Percentiles rank a stretch among this genome's conserved stretches.
These are phyloP conservation scores for Hypomyces rosellus DNA, from an alignment of 2,329 filamentous ascomycete genomes.

Conservation along the genomic window DNA sequence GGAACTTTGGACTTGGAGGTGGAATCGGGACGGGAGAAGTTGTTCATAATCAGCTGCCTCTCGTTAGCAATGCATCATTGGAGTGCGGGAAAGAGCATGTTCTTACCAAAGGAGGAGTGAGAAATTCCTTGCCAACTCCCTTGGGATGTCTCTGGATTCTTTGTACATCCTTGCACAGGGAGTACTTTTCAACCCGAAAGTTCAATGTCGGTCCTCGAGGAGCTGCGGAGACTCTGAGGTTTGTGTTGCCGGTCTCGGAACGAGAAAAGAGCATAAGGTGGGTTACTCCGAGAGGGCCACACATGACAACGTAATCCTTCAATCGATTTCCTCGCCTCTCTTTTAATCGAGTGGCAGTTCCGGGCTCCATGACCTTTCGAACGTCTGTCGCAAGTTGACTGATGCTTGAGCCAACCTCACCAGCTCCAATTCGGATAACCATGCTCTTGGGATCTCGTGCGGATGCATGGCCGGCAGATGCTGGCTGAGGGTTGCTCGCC, in stretches of 20 bases:
- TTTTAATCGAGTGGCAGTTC: conserved; percentile 82
- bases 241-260: conserved; percentile 84
- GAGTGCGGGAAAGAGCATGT: background rate
- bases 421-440: conserved; percentile 95
- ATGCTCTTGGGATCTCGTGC: conserved; percentile 82
- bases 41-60: conserved; percentile 87
- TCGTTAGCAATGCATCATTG: conserved; percentile 18
- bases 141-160: conserved; percentile 77
- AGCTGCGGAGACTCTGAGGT: conserved; percentile 78
- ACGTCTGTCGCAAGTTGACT: conserved; percentile 90
- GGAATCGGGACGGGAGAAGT: conserved; percentile 65
- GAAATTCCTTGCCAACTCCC: conserved; percentile 77
- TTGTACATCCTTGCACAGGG: conserved; percentile 83
- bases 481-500: conserved; percentile 53
- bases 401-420: conserved; percentile 85
- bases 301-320: conserved; percentile 92
- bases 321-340: conserved; percentile 84
- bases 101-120: conserved; percentile 71
- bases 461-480: conserved; percentile 54
- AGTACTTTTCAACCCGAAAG: conserved; percentile 93
- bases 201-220: conserved; percentile 89
- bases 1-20: conserved; percentile 66
- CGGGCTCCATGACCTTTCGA: conserved; percentile 89
- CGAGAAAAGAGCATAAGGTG: conserved; percentile 91
- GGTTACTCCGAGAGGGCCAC: conserved; percentile 84